Conservation (phyloP, 2,329 filamentous ascomycete species). For the Trichoderma simmonsii region DNA sequence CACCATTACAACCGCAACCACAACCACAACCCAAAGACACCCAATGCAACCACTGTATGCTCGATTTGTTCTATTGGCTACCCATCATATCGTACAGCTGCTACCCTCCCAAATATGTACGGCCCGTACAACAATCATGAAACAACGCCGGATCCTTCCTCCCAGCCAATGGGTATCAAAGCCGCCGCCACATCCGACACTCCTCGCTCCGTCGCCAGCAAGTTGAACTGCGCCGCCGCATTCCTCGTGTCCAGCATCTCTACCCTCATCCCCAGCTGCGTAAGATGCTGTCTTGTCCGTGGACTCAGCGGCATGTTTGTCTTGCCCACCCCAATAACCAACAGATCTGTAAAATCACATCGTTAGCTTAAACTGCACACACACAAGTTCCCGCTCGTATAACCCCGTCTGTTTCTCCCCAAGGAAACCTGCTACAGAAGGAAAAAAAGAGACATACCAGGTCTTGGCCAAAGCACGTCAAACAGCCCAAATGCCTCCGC, state of each 20-base stretch:
- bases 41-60: background rate
- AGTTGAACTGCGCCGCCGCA: conserved; percentile 89
- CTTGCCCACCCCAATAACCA: conserved; percentile 84
- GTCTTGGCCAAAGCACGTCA: conserved; percentile 79
- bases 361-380: background rate
- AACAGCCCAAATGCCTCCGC: conserved; percentile 71
- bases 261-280: conserved; percentile 74
- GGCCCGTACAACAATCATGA: background rate
- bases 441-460: conserved; percentile 55
- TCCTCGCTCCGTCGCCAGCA: conserved; percentile 90
- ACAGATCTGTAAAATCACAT: conserved; percentile 57
- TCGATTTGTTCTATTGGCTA: background rate
- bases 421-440: background rate
- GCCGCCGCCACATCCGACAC: conserved; percentile 82
- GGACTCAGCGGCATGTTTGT: conserved; percentile 74
- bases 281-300: conserved; percentile 67
- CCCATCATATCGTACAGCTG: background rate
- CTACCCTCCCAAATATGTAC: too few species aligned
- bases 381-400: background rate
- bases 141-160: conserved; percentile 44
- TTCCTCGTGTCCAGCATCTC: conserved; percentile 92
- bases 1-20: background rate
- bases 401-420: background rate
- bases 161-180: conserved; percentile 82
- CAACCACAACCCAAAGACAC: background rate